Percentiles rank a stretch among this genome's conserved stretches.
phyloP scores from a whole-genome alignment of 768 basidiomycete species.

The Agrocybe pediades region DNA sequence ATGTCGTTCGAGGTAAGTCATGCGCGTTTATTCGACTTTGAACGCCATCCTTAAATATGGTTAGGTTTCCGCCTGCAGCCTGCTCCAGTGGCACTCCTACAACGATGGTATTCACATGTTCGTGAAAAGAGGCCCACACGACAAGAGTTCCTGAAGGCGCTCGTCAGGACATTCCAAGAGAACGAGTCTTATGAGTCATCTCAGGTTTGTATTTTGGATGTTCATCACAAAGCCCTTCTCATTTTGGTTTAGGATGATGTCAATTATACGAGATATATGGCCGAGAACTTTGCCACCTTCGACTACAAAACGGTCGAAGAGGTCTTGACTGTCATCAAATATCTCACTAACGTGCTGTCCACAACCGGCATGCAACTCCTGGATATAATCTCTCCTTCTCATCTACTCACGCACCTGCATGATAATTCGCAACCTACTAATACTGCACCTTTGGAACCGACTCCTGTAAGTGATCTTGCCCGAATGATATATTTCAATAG shows the following conservation, averaged over 20 bases:
- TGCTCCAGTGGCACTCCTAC: conserved; percentile 72
- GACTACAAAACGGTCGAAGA: conserved; percentile 98
- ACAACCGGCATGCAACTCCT: conserved; percentile 83
- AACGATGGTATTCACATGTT: conserved; percentile 89
- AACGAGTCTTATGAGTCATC: conserved; percentile 53
- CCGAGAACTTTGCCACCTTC: conserved; percentile 89
- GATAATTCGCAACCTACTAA: conserved; percentile 15
- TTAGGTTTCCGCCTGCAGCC: conserved; percentile 69
- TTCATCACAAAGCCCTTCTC: not conserved
- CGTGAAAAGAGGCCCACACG: conserved; percentile 87
- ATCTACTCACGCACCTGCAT: conserved; percentile 66
- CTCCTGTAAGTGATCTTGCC: conserved; percentile 11
- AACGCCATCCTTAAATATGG: conserved; percentile 3
- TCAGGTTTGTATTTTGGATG: conserved; percentile 42
- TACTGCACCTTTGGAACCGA: conserved; percentile 5
- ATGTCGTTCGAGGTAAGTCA: conserved; percentile 53
- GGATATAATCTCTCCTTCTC: conserved; percentile 70
- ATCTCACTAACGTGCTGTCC: conserved; percentile 73
- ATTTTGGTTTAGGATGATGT: conserved; percentile 64
- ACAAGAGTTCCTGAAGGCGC: conserved; percentile 84
- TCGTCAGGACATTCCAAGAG: conserved; percentile 85
- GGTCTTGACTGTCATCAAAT: conserved; percentile 80
- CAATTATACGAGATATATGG: conserved; percentile 88
- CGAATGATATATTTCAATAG: not conserved
- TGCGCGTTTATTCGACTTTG: not conserved